Evolutionary conservation across 75 land plant genomes (phyloP).

Genomic region (Larix kaempferi): DNA sequence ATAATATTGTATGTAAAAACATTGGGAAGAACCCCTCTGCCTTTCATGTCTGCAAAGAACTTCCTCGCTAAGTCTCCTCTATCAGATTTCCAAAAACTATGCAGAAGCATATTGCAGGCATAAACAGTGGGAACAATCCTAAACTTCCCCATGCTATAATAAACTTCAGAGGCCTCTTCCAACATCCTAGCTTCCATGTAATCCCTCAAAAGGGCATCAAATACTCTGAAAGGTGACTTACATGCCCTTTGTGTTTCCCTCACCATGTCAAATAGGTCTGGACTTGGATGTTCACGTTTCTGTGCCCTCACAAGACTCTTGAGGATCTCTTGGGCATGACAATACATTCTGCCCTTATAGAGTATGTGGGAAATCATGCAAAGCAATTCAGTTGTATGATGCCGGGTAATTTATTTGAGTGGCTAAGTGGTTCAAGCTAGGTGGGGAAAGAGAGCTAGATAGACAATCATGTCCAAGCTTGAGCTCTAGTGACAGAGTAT

Average conservation of each 20-base stretch:
- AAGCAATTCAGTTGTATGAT: slow-evolving; percentile 30
- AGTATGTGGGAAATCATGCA: slow-evolving; percentile 44
- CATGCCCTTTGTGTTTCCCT: slow-evolving; percentile 23
- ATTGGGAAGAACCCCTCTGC: slow-evolving; percentile 26
- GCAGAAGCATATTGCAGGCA: slow-evolving; percentile 66
- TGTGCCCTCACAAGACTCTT: slow-evolving; percentile 14
- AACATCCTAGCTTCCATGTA: slow-evolving; percentile 36
- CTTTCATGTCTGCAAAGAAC: slow-evolving; percentile 51
- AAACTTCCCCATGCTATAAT: slow-evolving; percentile 44
- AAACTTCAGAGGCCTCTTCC: slow-evolving; percentile 39
- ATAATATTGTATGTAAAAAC: slow-evolving; percentile 56
- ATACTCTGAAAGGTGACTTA: slow-evolving; percentile 30
- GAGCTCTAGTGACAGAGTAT: too few species aligned
- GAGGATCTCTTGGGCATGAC: slow-evolving; percentile 19
- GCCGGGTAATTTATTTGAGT: too few species aligned
- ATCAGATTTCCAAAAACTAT: slow-evolving; percentile 39
- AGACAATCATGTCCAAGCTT: too few species aligned
- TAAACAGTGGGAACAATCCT: slow-evolving; percentile 47
- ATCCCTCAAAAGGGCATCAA: slow-evolving; percentile 49
- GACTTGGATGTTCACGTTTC: background rate
- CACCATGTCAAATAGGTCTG: slow-evolving; percentile 27
- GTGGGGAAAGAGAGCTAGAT: too few species aligned
- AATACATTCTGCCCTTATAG: slow-evolving; percentile 37
- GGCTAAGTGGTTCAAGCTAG: too few species aligned
- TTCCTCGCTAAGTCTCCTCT: slow-evolving; percentile 23